Base-by-base conservation (phyloP, 1,284 basidiomycete species). In the Fomitiporia mediterranea region DNA sequence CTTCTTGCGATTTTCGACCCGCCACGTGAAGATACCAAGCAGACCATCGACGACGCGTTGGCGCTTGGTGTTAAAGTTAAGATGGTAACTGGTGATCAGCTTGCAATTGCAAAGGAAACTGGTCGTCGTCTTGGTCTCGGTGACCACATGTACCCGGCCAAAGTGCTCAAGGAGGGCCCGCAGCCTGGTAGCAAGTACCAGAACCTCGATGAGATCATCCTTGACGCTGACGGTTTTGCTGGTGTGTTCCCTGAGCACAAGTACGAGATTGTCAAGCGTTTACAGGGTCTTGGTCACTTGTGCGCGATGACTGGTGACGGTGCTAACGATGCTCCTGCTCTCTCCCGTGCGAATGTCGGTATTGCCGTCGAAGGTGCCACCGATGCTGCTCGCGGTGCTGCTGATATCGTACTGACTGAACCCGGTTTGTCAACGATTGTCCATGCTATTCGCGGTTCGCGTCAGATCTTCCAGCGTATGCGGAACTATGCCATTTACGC, bases 31-130 rank as follows among this genome's bases (percentile, higher is more conserved):
- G 96, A 99, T 74, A 99, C 96, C 74, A 97, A 98, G 81, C 91
- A 98, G 77, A 99, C 96, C 35, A 97, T 99, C 69, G 94, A 98
- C 71, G 94, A 98, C 73, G 95, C 95, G 59, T 79, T 94, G 61
- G 87, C 88, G 60, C 91, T 98, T 70, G 95, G 96, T 76, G 94
- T 98, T 65, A 89, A 89, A 73, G 95, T 98, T 73, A 98, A 98
- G 89, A 98, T 98, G 96, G 94, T 98, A 63, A 98, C 95, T 48
- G 95, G 95, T 84, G 95, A 98, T 74, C 94, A 98, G 79, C 91
- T 98, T 69, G 95, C 96, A 66, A 98, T 98, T 65, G 95, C 95
- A 59, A 98, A 98, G 85, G 96, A 98, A 75, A 98, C 95, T 62
- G 95, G 96, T 65, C 91, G 94, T 74, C 91, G 94, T 80, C 91